Percentiles rank a stretch among this genome's conserved stretches.
phyloP scores from a whole-genome alignment of 176 grass and related monocot genomes.

The Tillandsia leiboldiana region DNA sequence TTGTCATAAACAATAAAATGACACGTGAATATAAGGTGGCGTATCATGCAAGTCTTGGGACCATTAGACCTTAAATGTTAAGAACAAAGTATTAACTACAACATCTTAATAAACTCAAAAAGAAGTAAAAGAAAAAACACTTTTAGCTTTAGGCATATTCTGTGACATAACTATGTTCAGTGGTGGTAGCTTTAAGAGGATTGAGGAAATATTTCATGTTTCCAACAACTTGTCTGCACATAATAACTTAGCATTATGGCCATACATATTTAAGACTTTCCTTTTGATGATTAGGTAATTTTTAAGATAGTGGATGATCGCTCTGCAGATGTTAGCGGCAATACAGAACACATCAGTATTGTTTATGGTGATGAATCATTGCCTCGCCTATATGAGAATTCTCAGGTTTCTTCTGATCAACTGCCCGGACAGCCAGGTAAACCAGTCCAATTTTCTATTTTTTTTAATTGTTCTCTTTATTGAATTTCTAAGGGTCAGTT shows the following conservation, averaged over 20 bases:
- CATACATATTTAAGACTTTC: slow-evolving; percentile 9
- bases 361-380: slow-evolving; percentile 87
- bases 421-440: slow-evolving; percentile 79
- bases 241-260: neutral
- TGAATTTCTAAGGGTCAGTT: slow-evolving; percentile 1
- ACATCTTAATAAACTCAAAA: no score
- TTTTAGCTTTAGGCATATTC: no score
- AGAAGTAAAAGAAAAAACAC: no score
- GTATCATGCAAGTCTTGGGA: no score
- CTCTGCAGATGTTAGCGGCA: slow-evolving; percentile 53
- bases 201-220: neutral
- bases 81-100: no score
- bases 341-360: slow-evolving; percentile 63
- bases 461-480: slow-evolving; percentile 14
- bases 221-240: neutral
- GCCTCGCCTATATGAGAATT: slow-evolving; percentile 84
- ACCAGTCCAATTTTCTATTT: neutral
- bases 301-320: slow-evolving; percentile 95
- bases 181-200: neutral
- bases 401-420: slow-evolving; percentile 76
- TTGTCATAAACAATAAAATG: no score
- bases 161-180: no score
- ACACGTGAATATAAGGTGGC: no score
- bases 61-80: no score
- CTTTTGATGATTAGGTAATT: slow-evolving; percentile 56